Conservation (phyloP, 1,139 yeast species). For the Hansenula sp. region DNA sequence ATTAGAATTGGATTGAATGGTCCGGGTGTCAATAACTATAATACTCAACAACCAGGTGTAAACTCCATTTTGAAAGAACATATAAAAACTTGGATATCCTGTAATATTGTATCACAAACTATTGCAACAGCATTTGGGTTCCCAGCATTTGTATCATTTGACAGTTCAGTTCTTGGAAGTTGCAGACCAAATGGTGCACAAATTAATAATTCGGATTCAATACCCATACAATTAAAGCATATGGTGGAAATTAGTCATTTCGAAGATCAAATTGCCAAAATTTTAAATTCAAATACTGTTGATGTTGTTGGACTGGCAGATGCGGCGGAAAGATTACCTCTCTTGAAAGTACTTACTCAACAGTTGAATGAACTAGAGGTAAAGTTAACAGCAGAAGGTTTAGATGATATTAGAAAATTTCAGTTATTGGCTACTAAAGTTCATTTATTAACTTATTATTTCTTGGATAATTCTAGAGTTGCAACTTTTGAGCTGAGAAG, state of each 20-base stretch:
- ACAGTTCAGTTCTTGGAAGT: constrained; percentile 60
- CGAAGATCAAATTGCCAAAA: constrained; percentile 80
- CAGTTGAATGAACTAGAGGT: constrained; percentile 76
- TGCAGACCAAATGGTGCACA: constrained; percentile 30
- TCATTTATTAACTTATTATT: constrained; percentile 76
- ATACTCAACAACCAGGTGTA: constrained; percentile 22
- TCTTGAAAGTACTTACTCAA: constrained; percentile 63
- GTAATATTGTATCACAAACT: constrained; percentile 85
- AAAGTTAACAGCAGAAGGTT: constrained; percentile 33
- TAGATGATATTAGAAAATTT: constrained; percentile 67
- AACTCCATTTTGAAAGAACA: constrained; percentile 52
- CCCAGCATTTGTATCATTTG: constrained; percentile 88
- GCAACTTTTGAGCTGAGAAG: constrained; percentile 52
- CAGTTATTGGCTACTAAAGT: constrained; percentile 70
- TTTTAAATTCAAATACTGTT: constrained; percentile 68
- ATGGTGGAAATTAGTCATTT: constrained; percentile 81
- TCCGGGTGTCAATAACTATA: constrained; percentile 47
- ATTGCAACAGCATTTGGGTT: constrained; percentile 92
- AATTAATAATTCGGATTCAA: constrained; percentile 30
- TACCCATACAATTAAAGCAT: constrained; percentile 62
- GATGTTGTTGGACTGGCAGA: constrained; percentile 61
- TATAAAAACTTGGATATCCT: constrained; percentile 86
- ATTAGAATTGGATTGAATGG: constrained; percentile 86
- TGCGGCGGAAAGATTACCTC: constrained; percentile 70
- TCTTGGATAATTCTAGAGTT: constrained; percentile 54